Conservation (phyloP, 306 rosid species). For the Begonia loranthoides region DNA sequence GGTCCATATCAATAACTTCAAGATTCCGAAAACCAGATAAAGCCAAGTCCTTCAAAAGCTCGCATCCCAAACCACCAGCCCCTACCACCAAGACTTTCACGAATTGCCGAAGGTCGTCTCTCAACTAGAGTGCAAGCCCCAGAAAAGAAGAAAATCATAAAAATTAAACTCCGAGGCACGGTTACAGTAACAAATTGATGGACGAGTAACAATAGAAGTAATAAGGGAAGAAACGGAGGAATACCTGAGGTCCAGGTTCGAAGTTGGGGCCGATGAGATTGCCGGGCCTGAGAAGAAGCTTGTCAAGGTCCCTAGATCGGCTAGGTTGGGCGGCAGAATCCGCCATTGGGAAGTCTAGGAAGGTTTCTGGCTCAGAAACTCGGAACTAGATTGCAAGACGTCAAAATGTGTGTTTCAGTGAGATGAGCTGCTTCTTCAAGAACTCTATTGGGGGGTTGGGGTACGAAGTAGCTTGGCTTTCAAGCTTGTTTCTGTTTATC, state of each 20-base stretch:
- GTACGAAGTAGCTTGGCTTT: too few species aligned
- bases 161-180: too few species aligned
- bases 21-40: constrained; percentile 68
- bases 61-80: constrained; percentile 94
- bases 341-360: too few species aligned
- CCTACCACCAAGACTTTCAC: constrained; percentile 78
- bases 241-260: constrained; percentile 65
- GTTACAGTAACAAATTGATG: not conserved
- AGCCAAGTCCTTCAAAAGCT: constrained; percentile 81
- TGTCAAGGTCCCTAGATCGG: constrained; percentile 89
- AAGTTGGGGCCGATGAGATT: constrained; percentile 68
- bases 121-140: constrained; percentile 25
- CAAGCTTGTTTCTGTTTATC: too few species aligned
- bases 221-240: constrained; percentile 6
- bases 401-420: too few species aligned
- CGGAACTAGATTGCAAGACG: too few species aligned
- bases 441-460: too few species aligned
- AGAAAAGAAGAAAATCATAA: not conserved
- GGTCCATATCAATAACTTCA: constrained; percentile 88
- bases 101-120: constrained; percentile 57
- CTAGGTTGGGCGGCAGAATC: constrained; percentile 12
- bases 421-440: too few species aligned
- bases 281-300: constrained; percentile 76
- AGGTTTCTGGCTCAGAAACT: too few species aligned
- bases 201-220: not conserved